Base-by-base conservation (phyloP, 2,329 filamentous ascomycete genomes). In the Aureobasidium mangrovei region DNA sequence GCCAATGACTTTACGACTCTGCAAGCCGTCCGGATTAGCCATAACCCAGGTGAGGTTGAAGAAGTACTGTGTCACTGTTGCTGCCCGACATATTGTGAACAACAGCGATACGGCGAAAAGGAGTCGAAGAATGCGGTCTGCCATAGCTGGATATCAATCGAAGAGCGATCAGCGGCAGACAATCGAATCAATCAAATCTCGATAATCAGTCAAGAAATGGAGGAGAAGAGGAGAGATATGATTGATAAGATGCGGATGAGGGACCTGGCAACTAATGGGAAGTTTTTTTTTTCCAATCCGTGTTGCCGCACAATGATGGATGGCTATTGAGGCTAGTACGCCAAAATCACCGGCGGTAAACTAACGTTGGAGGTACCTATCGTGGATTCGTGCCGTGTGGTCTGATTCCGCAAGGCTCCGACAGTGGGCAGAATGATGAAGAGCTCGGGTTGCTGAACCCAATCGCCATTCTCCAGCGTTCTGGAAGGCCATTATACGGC, bases 11-110 rank as follows among this genome's bases (percentile, higher is more conserved):
- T 74, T 70, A n/a, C 78, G 71, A 28, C 70, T 71, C 26, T 63
- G 59, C 56, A 74, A 63, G n/a, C 74, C 77, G 65, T 81, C 78
- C 7, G 79, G 79, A 59, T 79, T 79, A 12, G 76, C 75, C 43
- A 65, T 72, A 4, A 78, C 72, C 78, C 79, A 81, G 10, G 69
- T 74, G 59, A 80, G 68, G 59, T 80, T 75, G 62, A 75, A 80
- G 59, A 79, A 68, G 57, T 75, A 74, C 27, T 68, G 73, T 26
- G 42, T 29, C 45, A 75, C 70, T 1, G 69, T 74, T 8, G 63
- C 64, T 41, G 60, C 62, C 56, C 57, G 29, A 42, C 46, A 49
- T 56, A 61, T 58, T 29, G 59, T 46, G 26, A 70, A 55, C 55
- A 69, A 38, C 58, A 60, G 32, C 48, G 61, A 46, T 66, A 63